These are phyloP conservation scores for Aspergillus aculeatus DNA, from an alignment of 2,329 filamentous ascomycete genomes.

Conservation along the genomic window DNA sequence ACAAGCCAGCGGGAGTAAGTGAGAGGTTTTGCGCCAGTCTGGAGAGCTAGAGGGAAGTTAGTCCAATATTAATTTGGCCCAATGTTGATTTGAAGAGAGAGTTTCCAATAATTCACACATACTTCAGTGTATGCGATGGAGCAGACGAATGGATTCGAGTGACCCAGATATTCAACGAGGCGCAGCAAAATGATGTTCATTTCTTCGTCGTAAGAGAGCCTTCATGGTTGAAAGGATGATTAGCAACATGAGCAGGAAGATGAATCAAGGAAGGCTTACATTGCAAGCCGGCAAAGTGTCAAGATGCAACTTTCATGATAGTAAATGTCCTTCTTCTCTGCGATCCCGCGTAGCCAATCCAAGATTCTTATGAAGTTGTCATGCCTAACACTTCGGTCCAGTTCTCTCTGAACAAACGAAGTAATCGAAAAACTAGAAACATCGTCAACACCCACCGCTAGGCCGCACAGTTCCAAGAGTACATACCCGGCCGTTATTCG, in stretches of 20 bases:
- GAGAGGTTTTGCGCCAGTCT: constrained; percentile 67
- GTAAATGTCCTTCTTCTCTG: constrained; percentile 64
- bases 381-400: constrained; percentile 50
- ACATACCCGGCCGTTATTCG: constrained; percentile 71
- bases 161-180: constrained; percentile 82
- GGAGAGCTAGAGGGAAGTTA: constrained; percentile 54
- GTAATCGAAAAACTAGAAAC: constrained; percentile 59
- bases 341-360: constrained; percentile 68
- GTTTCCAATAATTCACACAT: constrained; percentile 18
- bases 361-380: constrained; percentile 70
- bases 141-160: constrained; percentile 74
- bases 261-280: constrained; percentile 44
- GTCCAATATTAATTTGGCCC: background rate
- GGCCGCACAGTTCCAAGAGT: background rate
- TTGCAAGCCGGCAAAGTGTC: constrained; percentile 80
- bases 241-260: constrained; percentile 6
- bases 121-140: constrained; percentile 82
- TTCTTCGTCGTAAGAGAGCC: constrained; percentile 73
- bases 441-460: constrained; percentile 7
- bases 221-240: constrained; percentile 30
- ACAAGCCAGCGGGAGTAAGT: constrained; percentile 65
- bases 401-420: constrained; percentile 59
- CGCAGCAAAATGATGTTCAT: constrained; percentile 81
- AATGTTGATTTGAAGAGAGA: background rate
- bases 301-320: constrained; percentile 82